These are phyloP conservation scores for Hypomyces rosellus DNA, from an alignment of 2,329 filamentous ascomycete species.

Conservation along the genomic window DNA sequence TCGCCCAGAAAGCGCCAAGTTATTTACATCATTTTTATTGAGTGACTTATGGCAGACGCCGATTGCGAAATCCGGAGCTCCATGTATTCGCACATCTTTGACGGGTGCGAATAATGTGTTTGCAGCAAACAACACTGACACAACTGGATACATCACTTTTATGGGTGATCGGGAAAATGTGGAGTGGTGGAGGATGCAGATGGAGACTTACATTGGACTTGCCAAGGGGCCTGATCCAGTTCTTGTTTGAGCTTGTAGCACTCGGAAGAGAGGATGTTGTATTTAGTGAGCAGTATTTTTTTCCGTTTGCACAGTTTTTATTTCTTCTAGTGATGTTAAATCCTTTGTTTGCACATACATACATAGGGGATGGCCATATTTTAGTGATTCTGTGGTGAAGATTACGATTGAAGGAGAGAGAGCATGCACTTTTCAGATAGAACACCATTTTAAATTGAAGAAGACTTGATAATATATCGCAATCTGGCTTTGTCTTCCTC, in stretches of 20 bases:
- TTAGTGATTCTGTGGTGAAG: no score
- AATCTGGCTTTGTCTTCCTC: no score
- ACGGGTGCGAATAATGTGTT: slow-evolving; percentile 4
- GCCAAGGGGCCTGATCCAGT: slow-evolving; percentile 1
- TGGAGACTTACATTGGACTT: slow-evolving; percentile 6
- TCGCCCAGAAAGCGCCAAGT: slow-evolving; percentile 1
- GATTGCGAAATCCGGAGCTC: neutral
- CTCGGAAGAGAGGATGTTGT: no score
- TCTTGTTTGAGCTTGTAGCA: neutral
- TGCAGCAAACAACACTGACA: slow-evolving; percentile 1
- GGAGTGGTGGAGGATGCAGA: slow-evolving; percentile 6
- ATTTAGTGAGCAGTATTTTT: no score
- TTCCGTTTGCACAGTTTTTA: no score
- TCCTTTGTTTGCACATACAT: no score
- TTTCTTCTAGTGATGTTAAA: no score
- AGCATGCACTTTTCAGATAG: no score
- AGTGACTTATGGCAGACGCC: neutral
- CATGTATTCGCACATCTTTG: slow-evolving; percentile 2
- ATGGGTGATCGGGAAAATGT: slow-evolving; percentile 2
- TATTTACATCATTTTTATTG: slow-evolving; percentile 1
- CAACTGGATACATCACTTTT: slow-evolving; percentile 3
- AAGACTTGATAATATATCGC: no score
- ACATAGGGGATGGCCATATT: no score
- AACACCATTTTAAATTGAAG: no score
- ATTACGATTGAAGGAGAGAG: no score